Evolutionary conservation across 352 stramenopile species (phyloP), one percentile per base, ranked within the genome.

Genomic region (Phytophthora meadii): DNA sequence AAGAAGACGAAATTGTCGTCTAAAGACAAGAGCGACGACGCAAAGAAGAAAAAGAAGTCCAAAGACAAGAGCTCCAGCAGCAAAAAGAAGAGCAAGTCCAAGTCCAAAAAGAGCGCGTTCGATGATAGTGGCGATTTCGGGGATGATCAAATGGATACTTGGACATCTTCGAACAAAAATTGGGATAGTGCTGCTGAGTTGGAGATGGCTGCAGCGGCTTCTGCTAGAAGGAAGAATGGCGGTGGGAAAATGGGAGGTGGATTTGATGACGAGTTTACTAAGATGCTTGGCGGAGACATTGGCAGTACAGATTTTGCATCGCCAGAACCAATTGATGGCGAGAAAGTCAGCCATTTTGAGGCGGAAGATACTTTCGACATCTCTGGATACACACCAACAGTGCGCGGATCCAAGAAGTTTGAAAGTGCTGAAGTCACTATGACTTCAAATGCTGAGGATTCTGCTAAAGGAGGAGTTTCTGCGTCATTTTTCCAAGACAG

Each of bases 261-360:
- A 37, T 8, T 92, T 6, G 77, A 90, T 45, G 77, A 77, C 47
- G 83, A 92, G 51, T 92, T 92, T 51, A 72, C 77, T 6, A 79
- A 87, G 28, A 90, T 92, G 79, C 52, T 92, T 3, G 79, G 79
- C 17, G 53, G 48, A 19, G 59, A 63, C 28, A 50, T 42, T 17
- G 60, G 47, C 14, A 11, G 40, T 10, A 25, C 22, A 30, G 27
- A 58, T 28, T 67, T 63, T 8, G 47, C 22, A 41, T 25, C 62
- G 28, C 44, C 56, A 10, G 60, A 63, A 15, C 42, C 19, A 25
- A n/a, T 54, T 12, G 28, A 5, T 9, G 11, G 14, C 44, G 68
- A 84, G 39, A 59, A 84, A 4, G 61, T 71, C 25, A 12, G 46
- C 24, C 61, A 49, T 30, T 34, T 51, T 25, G 40, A 66, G 10